Base-by-base conservation (phyloP, 1,284 basidiomycete species). In the Trichosporon sp. region DNA sequence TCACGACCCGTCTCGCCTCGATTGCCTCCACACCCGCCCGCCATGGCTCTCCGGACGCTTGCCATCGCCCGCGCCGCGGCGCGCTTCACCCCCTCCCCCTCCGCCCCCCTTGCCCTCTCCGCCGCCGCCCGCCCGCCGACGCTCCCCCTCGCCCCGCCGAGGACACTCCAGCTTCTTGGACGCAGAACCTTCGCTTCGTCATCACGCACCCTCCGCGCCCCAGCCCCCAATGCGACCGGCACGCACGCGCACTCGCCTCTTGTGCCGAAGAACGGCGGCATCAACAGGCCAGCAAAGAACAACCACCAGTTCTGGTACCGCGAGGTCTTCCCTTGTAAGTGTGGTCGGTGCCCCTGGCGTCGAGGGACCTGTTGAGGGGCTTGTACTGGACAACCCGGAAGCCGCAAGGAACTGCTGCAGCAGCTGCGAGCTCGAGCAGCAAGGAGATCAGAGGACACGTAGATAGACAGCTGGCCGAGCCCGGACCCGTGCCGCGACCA, bases 291-390 rank as follows among this genome's bases (percentile, higher is more conserved):
- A 51, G 38, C n/a, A 25, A 15, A 67, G 38, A 64, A 15, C 42
- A 44, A 21, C 35, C 76, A 80, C 70, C 64, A 76, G 51, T 73
- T 81, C 25, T 81, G 79, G 79, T 81, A 81, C 69, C 71, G 80
- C 8, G 79, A 81, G 71, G 75, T 80, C 29, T 76, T 81, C 7
- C 78, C 79, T 32, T 75, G 79, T 80, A 63, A 73, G 77, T 75
- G 44, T 32, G 21, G 13, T 29, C 2, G 12, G 27, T 60, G 29
- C 29, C 12, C 35, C 35, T 15, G 38, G 23, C 15, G 21, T 27
- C 15, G 31, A 15, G 62, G n/a, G 4, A 15, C 12, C 4, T 32
- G 32, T 32, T n/a, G 15, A n/a, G 18, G 38, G 38, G n/a, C n/a
- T n/a, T n/a, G n/a, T n/a, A n/a, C n/a, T n/a, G n/a, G n/a, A n/a